Conservation (phyloP, 495 filamentous ascomycete genomes). For the Friedmanniomyces simplex region DNA sequence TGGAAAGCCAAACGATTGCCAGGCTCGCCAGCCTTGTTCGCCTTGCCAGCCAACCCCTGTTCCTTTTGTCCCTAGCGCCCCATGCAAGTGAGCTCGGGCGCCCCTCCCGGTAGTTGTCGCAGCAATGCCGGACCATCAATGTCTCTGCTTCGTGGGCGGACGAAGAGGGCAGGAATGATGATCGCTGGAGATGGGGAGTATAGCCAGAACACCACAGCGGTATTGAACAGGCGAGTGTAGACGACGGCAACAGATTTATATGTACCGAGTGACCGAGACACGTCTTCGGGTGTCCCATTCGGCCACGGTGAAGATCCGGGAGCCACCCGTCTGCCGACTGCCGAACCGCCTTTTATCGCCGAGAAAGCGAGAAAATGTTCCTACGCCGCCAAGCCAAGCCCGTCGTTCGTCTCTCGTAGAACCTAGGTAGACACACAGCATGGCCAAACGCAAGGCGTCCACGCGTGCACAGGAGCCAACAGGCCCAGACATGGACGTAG, state of each 20-base stretch:
- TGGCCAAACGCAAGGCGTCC: slow-evolving; percentile 64
- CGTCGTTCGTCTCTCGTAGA: too few relatives aligned
- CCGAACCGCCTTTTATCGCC: neutral
- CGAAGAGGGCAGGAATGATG: too few relatives aligned
- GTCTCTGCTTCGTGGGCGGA: neutral
- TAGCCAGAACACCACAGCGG: too few relatives aligned
- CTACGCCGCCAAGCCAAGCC: too few relatives aligned
- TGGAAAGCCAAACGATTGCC: neutral
- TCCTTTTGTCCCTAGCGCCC: neutral
- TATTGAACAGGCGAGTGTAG: too few relatives aligned
- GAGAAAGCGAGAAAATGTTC: too few relatives aligned
- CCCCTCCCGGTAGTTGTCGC: neutral
- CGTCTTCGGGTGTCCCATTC: too few relatives aligned
- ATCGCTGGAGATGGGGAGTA: too few relatives aligned
- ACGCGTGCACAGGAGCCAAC: slow-evolving; percentile 28
- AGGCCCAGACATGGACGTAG: slow-evolving; percentile 15
- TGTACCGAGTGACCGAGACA: too few relatives aligned
- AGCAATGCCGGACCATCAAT: neutral
- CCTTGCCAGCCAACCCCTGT: neutral
- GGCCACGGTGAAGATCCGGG: too few relatives aligned
- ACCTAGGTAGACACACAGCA: slow-evolving; percentile 38
- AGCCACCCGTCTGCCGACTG: neutral
- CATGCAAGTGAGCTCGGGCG: neutral
- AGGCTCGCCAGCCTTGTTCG: neutral
- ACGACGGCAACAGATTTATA: too few relatives aligned